Evolutionary conservation across 2,329 filamentous ascomycete species (phyloP), one percentile per base, ranked within the genome.

Genomic region (Botrytis squamosa): DNA sequence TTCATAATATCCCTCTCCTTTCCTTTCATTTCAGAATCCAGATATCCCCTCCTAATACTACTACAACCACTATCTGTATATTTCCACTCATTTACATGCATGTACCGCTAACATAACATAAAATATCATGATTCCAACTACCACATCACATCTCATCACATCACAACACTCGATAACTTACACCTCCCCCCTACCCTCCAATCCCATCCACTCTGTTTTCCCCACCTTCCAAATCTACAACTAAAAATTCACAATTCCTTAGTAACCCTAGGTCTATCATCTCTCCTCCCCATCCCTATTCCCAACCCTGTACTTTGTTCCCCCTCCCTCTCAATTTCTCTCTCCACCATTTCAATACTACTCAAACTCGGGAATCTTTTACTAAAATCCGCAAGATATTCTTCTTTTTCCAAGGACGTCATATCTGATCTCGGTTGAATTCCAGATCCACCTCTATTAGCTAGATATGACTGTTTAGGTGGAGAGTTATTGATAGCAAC

Each of bases 321-420:
- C 7, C 63, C 57, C 70, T 74, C 42, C 38, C 38, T 52, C 68
- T 55, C 72, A 72, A 81, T 78, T 60, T 78, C 77, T 68, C 76
- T 79, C 75, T 81, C 81, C 63, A 82, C 81, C 80, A 81, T 93
- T 84, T 98, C 95, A 77, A 98, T 88, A 16, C 93, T 89, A 73
- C 90, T 91, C 74, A 98, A 84, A 81, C 92, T 97, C 0, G 95
- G 95, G 82, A 94, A 98, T 74, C 94, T 87, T 83, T 94, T 94
- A 75, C 91, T 91, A 81, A 98, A 98, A 80, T 93, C 83, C 74
- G 84, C 82, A 63, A 91, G 82, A 79, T 91, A 91, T 77, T 94
- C 92, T 64, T 90, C 89, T 80, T 86, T 88, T 78, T 91, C 87
- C 76, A 85, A 84, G 5, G 84, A 81, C 72, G 85, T 86, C 88